Evolutionary conservation across 495 filamentous ascomycete species (phyloP).

Genomic region (Thermochaetoides thermophila): DNA sequence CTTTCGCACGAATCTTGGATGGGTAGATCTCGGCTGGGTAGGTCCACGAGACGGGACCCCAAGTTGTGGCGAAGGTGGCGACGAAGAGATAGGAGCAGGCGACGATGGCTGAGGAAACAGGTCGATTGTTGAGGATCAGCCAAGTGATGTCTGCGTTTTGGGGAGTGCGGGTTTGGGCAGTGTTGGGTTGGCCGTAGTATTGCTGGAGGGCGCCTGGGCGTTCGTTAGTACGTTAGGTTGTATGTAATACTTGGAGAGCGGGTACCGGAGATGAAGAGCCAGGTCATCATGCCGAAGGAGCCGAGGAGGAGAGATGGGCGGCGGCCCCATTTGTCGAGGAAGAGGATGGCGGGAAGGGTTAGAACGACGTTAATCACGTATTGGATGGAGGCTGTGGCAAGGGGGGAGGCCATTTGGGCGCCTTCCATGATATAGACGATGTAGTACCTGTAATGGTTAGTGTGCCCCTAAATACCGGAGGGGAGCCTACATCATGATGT

Average conservation of each 20-base stretch:
- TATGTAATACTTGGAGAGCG: constrained; percentile 25
- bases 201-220: constrained; percentile 41
- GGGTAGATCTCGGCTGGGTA: constrained; percentile 73
- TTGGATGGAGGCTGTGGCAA: constrained; percentile 59
- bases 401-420: constrained; percentile 45
- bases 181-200: constrained; percentile 39
- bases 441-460: constrained; percentile 38
- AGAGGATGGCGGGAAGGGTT: constrained; percentile 51
- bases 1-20: constrained; percentile 52
- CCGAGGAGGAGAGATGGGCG: constrained; percentile 60
- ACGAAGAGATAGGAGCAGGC: constrained; percentile 63
- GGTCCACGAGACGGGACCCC: constrained; percentile 68
- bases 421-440: constrained; percentile 64
- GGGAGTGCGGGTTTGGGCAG: constrained; percentile 17
- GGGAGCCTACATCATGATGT: constrained; percentile 45
- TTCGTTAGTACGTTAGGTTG: constrained; percentile 28
- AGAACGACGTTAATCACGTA: constrained; percentile 63
- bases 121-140: constrained; percentile 35
- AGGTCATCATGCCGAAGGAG: constrained; percentile 58
- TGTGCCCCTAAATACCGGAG: too few species aligned
- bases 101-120: constrained; percentile 40
- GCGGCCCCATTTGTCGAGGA: constrained; percentile 64
- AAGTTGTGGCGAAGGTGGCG: constrained; percentile 60
- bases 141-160: constrained; percentile 37
- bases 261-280: constrained; percentile 61